Conservation (phyloP, 179 eudicot genomes). For the Amaranthus tricolor region DNA sequence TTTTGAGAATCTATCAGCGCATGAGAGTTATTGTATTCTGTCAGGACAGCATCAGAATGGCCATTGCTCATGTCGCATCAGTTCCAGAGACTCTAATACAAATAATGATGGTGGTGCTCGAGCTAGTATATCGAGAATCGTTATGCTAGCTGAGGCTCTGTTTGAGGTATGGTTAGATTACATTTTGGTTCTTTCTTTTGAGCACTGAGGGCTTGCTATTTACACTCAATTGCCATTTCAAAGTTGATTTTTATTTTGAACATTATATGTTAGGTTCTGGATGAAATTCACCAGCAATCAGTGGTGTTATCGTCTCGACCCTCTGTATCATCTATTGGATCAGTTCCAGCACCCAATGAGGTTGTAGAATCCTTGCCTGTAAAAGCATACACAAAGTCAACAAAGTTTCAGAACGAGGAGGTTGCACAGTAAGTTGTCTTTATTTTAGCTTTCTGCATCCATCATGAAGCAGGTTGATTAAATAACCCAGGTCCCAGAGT, state of each 20-base stretch:
- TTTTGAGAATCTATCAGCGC: conserved; percentile 83
- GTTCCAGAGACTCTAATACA: conserved; percentile 50
- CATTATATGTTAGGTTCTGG: conserved; percentile 73
- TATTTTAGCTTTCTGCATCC: conserved; percentile 7
- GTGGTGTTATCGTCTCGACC: conserved; percentile 79
- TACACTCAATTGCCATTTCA: not conserved
- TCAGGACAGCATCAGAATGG: conserved; percentile 95
- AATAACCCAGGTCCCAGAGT: not conserved
- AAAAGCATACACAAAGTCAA: conserved; percentile 45
- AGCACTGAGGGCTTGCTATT: not conserved
- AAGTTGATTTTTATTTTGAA: conserved; percentile 19
- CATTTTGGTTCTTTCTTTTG: conserved; percentile 1
- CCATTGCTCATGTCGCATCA: conserved; percentile 66
- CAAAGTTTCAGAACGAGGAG: conserved; percentile 58
- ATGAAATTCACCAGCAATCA: conserved; percentile 99
- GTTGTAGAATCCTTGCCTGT: conserved; percentile 85
- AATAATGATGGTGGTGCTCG: conserved; percentile 73
- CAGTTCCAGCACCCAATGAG: conserved; percentile 92
- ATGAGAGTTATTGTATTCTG: conserved; percentile 82
- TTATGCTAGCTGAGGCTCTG: conserved; percentile 96
- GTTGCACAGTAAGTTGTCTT: conserved; percentile 71
- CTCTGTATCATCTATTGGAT: conserved; percentile 81
- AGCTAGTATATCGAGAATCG: conserved; percentile 96
- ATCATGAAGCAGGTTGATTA: not conserved
- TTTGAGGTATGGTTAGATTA: conserved; percentile 70